Percentiles rank a stretch among this genome's conserved stretches.
phyloP scores from a whole-genome alignment of 176 grass and related monocot species.

The Avena insularis region DNA sequence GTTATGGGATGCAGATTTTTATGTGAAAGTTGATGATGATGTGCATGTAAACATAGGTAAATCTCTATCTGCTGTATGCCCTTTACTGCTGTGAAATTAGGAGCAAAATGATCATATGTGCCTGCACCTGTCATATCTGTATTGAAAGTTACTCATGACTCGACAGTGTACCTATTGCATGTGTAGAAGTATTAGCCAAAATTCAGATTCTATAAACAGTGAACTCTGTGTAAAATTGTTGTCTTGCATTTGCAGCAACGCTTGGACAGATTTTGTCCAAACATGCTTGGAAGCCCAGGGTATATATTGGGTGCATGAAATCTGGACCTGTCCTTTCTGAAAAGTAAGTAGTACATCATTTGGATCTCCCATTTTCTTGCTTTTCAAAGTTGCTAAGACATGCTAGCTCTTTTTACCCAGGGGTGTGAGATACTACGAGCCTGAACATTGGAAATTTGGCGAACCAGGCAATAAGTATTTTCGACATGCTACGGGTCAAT shows the following conservation, averaged over 20 bases:
- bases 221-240: not conserved
- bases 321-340: conserved; percentile 84
- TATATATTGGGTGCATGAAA: conserved; percentile 99
- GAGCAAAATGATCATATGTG: conserved; percentile 31
- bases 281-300: conserved; percentile 71
- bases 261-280: conserved; percentile 66
- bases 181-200: not conserved
- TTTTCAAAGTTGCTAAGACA: conserved; percentile 12
- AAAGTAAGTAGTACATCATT: conserved; percentile 69
- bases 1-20: conserved; percentile 76
- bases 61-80: conserved; percentile 6
- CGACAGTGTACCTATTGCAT: conserved; percentile 12
- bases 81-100: conserved; percentile 23
- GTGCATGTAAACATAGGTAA: conserved; percentile 88
- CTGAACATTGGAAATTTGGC: conserved; percentile 79
- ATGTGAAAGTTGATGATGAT: conserved; percentile 76
- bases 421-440: conserved; percentile 77
- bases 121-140: not conserved
- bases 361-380: not conserved
- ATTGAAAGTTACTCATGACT: conserved; percentile 1
- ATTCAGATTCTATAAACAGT: not conserved
- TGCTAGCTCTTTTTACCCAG: conserved; percentile 31
- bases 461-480: conserved; percentile 77
- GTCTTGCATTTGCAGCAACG: conserved; percentile 53
- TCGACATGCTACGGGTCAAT: conserved; percentile 70